Percentiles rank a stretch among this genome's conserved stretches.
Evolutionary conservation across 2,329 filamentous ascomycete genomes (phyloP).

Genomic region (Dendryphion nanum): DNA sequence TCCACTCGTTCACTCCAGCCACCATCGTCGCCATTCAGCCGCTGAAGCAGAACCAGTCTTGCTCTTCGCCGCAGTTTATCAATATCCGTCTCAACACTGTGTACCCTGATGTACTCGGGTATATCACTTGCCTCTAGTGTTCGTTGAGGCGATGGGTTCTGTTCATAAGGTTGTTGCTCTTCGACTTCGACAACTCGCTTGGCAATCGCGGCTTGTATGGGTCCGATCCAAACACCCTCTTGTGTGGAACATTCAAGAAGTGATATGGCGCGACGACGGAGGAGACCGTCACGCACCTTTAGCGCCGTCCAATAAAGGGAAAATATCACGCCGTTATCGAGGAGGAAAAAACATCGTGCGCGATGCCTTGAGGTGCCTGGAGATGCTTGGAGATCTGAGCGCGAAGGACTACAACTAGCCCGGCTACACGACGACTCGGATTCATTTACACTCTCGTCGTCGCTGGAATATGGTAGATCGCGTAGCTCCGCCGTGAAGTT

Average conservation of each 20-base stretch:
- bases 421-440: slow-evolving; percentile 6
- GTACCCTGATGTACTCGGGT: slow-evolving; percentile 7
- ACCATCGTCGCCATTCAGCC: slow-evolving; percentile 6
- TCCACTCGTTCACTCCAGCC: slow-evolving; percentile 10
- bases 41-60: slow-evolving; percentile 5
- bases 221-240: slow-evolving; percentile 12
- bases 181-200: slow-evolving; percentile 15
- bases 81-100: slow-evolving; percentile 9
- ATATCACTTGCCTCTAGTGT: slow-evolving; percentile 8
- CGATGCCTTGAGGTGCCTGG: background rate
- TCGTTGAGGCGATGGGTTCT: slow-evolving; percentile 1
- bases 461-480: background rate
- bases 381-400: background rate
- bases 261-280: slow-evolving; percentile 11
- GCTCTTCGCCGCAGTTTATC: slow-evolving; percentile 5
- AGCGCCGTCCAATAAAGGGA: slow-evolving; percentile 12
- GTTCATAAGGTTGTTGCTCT: slow-evolving; percentile 8
- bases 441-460: slow-evolving; percentile 5
- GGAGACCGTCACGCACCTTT: slow-evolving; percentile 9
- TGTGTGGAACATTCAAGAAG: slow-evolving; percentile 8
- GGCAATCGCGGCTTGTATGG: slow-evolving; percentile 11
- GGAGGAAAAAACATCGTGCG: slow-evolving; percentile 7
- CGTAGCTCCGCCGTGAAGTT: slow-evolving; percentile 10
- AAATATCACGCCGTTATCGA: slow-evolving; percentile 13
- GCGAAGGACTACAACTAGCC: too few species aligned